A percentile compares a stretch with the other conserved stretches of the same genome.
Evolutionary conservation across 768 basidiomycete genomes (phyloP).

Genomic region (Boletus insuetus): DNA sequence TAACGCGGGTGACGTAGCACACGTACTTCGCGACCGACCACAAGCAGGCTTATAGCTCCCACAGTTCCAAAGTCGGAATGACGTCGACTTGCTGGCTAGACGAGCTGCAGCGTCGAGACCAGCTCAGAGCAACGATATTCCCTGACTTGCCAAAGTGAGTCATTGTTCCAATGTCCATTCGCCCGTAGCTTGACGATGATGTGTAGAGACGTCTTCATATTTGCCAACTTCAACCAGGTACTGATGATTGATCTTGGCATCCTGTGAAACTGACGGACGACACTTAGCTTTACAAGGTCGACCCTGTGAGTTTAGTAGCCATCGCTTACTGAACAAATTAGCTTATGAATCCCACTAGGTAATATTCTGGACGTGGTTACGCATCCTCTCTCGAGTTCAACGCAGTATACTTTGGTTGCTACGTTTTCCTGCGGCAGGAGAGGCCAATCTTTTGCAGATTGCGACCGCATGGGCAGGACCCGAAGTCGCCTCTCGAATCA

Average conservation of each 20-base stretch:
- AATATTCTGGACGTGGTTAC: constrained; percentile 49
- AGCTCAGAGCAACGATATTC: constrained; percentile 39
- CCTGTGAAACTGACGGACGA: constrained; percentile 6
- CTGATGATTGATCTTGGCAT: not conserved
- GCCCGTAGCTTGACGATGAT: not conserved
- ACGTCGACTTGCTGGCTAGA: constrained; percentile 34
- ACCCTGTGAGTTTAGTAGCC: constrained; percentile 31
- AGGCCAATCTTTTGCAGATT: constrained; percentile 41
- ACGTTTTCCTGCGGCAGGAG: constrained; percentile 48
- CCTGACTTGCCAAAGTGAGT: constrained; percentile 43
- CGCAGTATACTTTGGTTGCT: constrained; percentile 53
- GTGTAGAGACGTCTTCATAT: constrained; percentile 41
- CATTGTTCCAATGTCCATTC: not conserved
- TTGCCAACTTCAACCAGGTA: constrained; percentile 56
- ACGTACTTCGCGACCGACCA: constrained; percentile 51
- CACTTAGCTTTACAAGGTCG: constrained; percentile 45
- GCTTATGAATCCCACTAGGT: constrained; percentile 23
- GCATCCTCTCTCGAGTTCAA: constrained; percentile 41
- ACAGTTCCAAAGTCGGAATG: constrained; percentile 9
- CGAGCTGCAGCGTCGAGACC: constrained; percentile 38
- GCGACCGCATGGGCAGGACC: constrained; percentile 45
- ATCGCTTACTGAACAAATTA: not conserved
- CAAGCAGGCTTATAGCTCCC: constrained; percentile 39
- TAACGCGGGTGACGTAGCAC: constrained; percentile 31
- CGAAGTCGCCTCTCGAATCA: constrained; percentile 43